Evolutionary conservation across 2,329 filamentous ascomycete species (phyloP).

Genomic region (Pleoardoris graminearum): DNA sequence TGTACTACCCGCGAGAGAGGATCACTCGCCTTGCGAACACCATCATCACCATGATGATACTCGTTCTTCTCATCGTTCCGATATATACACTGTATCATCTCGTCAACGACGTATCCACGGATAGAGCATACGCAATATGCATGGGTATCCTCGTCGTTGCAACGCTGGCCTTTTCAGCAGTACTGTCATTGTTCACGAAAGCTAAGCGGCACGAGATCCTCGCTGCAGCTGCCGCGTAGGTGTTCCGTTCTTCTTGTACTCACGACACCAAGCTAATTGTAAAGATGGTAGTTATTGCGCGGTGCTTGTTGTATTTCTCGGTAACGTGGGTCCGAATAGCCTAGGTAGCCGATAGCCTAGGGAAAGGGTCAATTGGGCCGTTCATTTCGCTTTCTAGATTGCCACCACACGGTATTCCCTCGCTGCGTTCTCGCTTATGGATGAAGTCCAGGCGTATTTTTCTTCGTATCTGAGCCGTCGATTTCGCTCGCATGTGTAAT

Average conservation of each 20-base stretch:
- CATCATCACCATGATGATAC: slow-evolving; percentile 29
- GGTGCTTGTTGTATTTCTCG: slow-evolving; percentile 29
- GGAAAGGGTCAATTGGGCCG: too few relatives aligned
- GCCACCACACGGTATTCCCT: too few relatives aligned
- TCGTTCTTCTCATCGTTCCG: slow-evolving; percentile 30
- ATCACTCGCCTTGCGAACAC: slow-evolving; percentile 23
- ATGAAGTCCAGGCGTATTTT: too few relatives aligned
- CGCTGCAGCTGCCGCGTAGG: slow-evolving; percentile 25
- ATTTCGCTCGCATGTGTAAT: too few relatives aligned
- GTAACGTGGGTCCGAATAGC: slow-evolving; percentile 4
- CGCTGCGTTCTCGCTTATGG: too few relatives aligned
- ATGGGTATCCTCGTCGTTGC: slow-evolving; percentile 39
- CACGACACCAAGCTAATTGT: too few relatives aligned
- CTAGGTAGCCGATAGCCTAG: not conserved
- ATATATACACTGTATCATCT: slow-evolving; percentile 32
- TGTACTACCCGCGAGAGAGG: slow-evolving; percentile 26
- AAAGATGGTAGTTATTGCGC: too few relatives aligned
- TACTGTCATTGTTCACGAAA: slow-evolving; percentile 26
- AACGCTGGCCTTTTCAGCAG: slow-evolving; percentile 26
- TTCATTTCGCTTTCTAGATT: too few relatives aligned
- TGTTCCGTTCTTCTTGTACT: too few relatives aligned
- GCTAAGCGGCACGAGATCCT: slow-evolving; percentile 28
- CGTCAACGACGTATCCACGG: slow-evolving; percentile 13
- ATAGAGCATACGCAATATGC: slow-evolving; percentile 21
- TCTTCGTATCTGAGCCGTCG: too few relatives aligned